A percentile compares a stretch with the other conserved stretches of the same genome.
phyloP scores from a whole-genome alignment of 1,139 yeast species.

The Kurtzmaniella quercitrusa region DNA sequence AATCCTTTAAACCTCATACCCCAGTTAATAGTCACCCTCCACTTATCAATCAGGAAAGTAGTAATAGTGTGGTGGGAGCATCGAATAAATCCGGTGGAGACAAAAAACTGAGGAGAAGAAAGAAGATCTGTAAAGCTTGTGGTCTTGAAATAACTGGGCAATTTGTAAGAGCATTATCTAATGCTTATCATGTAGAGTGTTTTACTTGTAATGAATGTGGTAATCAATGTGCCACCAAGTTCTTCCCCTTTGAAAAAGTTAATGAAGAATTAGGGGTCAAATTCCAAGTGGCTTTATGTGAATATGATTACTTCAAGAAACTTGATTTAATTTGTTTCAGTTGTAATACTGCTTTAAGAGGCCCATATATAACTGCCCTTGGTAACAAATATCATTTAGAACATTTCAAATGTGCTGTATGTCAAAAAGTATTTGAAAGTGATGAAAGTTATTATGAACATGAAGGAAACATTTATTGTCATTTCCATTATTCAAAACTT shows the following conservation, averaged over 20 bases:
- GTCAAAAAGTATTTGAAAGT: slow-evolving; percentile 82
- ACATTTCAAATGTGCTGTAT: slow-evolving; percentile 88
- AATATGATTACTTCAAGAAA: slow-evolving; percentile 84
- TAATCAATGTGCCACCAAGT: slow-evolving; percentile 66
- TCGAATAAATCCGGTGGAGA: slow-evolving; percentile 8
- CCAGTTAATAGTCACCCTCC: background rate
- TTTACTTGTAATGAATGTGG: slow-evolving; percentile 84
- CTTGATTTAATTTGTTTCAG: slow-evolving; percentile 77
- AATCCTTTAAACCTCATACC: too few species aligned
- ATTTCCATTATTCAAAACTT: slow-evolving; percentile 79
- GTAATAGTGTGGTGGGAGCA: slow-evolving; percentile 3
- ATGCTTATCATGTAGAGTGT: slow-evolving; percentile 82
- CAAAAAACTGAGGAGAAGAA: slow-evolving; percentile 19
- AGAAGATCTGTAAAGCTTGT: slow-evolving; percentile 59
- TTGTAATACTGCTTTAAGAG: slow-evolving; percentile 83
- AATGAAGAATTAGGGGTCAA: slow-evolving; percentile 29
- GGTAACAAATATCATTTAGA: slow-evolving; percentile 92
- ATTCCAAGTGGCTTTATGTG: slow-evolving; percentile 75
- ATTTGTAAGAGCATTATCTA: slow-evolving; percentile 78
- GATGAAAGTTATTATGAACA: slow-evolving; percentile 94
- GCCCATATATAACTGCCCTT: slow-evolving; percentile 90
- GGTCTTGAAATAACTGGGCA: slow-evolving; percentile 68
- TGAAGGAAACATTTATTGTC: slow-evolving; percentile 79
- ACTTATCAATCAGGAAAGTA: background rate
- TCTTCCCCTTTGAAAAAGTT: slow-evolving; percentile 54